phyloP scores from a whole-genome alignment of 139 green algal species.

The Parachlorella kessleri region DNA sequence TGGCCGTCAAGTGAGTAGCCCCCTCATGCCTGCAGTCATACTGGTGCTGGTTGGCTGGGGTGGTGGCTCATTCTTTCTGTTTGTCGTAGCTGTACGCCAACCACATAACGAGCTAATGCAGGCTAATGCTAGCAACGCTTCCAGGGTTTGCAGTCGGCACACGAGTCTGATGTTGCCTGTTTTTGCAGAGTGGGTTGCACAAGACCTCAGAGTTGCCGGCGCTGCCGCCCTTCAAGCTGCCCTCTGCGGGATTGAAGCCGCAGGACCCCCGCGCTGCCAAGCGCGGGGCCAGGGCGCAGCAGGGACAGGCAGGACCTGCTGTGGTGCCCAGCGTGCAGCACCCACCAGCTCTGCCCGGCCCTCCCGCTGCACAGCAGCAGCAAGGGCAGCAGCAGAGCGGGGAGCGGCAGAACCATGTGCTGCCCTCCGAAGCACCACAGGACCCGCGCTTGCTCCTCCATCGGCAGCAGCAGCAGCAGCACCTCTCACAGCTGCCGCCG shows the following conservation, averaged over 20 bases:
- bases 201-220: background rate
- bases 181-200: no score
- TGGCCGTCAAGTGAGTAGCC: no score
- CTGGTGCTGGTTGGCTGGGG: no score
- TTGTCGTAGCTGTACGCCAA: no score
- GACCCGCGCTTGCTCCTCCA: slow-evolving; percentile 8
- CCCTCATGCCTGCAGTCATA: no score
- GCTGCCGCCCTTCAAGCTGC: background rate
- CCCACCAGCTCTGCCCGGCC: background rate
- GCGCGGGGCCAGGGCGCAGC: background rate
- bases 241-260: background rate
- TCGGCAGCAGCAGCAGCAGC: slow-evolving; percentile 4
- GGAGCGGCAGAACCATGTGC: no score
- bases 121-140: no score
- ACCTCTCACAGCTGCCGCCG: background rate
- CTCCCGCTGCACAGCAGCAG: background rate
- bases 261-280: background rate
- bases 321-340: slow-evolving; percentile 1
- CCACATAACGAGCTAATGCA: no score
- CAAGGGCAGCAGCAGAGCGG: background rate
- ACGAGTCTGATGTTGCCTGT: no score
- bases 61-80: no score
- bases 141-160: no score
- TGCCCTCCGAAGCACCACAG: no score
- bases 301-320: background rate